Conservation (phyloP, 2,329 filamentous ascomycete species). For the Fusarium albidum region DNA sequence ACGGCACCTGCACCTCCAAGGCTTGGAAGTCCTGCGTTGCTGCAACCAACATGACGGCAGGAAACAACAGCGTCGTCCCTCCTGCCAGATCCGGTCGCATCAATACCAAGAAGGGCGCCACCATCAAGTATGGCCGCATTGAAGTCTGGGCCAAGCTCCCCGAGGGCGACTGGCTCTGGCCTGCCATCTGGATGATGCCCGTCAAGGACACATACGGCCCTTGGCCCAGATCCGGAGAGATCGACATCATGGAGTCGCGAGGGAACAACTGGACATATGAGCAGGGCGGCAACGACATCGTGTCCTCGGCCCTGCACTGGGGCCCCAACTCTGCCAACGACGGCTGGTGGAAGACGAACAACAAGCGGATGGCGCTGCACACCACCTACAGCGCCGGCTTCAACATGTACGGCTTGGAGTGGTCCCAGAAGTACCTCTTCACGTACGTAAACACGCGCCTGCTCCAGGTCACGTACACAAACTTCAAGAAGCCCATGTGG, state of each 20-base stretch:
- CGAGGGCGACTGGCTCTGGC: constrained; percentile 86
- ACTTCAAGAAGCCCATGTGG: constrained; percentile 75
- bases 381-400: constrained; percentile 74
- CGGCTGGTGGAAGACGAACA: constrained; percentile 84
- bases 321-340: constrained; percentile 77
- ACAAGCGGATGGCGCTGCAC: constrained; percentile 77
- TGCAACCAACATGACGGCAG: constrained; percentile 73
- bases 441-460: constrained; percentile 85
- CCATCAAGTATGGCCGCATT: constrained; percentile 81
- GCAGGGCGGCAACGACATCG: constrained; percentile 82
- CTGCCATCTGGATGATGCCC: constrained; percentile 91
- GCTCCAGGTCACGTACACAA: constrained; percentile 81
- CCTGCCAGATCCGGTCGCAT: constrained; percentile 81
- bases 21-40: constrained; percentile 67
- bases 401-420: constrained; percentile 85
- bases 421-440: constrained; percentile 89
- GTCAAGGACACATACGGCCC: constrained; percentile 74
- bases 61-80: constrained; percentile 78
- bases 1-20: constrained; percentile 73
- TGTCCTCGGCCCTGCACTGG: constrained; percentile 83
- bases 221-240: constrained; percentile 84
- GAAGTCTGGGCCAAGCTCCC: constrained; percentile 82
- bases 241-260: constrained; percentile 82
- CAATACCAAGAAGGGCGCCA: constrained; percentile 74
- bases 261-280: constrained; percentile 82